Base-by-base conservation (phyloP, 768 basidiomycete species). In the Peribolospora baueri region DNA sequence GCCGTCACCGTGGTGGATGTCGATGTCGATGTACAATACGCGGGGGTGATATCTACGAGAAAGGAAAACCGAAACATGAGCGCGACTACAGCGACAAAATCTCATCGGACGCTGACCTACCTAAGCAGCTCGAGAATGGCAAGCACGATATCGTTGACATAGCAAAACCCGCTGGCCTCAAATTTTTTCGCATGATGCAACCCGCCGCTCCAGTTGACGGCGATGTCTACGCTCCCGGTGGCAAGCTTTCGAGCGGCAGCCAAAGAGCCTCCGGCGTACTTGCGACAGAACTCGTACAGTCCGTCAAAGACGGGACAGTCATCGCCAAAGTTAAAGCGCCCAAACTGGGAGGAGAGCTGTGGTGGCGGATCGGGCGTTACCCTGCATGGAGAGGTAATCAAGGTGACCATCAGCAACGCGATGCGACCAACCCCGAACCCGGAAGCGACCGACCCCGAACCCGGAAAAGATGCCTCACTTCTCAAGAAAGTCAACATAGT, bases 201-300 rank as follows among this genome's bases (percentile, higher is more conserved):
- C 0, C 93, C 93, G 0, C 93, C 93, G 25, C 88, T 88, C 93
- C 93, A 98, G 64, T 95, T 97, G 62, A 98, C 86, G 0, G 93
- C 93, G 47, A 91, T 95, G 68, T 98, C 93, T 13, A 88, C 86
- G 2, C 79, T 65, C 1, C 85, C 86, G 2, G 81, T 74, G 52
- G 77, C 79, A 3, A 97, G 73, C 66, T 87, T 90, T 14, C 87
- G 72, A 7, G 90, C 90, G 1, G 83, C 93, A 13, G 86, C 84
- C 14, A 98, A 71, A 1, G 85, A 88, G 0, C 76, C 88, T 0
- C 93, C 93, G 2, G 91, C 76, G 66, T 93, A 98, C 77, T 90
- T 82, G 49, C 78, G 76, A 67, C 85, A 91, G 60, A 93, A 98
- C 54, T 88, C 81, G 64, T 82, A 97, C 74, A 95, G 78, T 62